Base-by-base conservation (phyloP, 495 filamentous ascomycete genomes). In the Margaritispora aquatica region DNA sequence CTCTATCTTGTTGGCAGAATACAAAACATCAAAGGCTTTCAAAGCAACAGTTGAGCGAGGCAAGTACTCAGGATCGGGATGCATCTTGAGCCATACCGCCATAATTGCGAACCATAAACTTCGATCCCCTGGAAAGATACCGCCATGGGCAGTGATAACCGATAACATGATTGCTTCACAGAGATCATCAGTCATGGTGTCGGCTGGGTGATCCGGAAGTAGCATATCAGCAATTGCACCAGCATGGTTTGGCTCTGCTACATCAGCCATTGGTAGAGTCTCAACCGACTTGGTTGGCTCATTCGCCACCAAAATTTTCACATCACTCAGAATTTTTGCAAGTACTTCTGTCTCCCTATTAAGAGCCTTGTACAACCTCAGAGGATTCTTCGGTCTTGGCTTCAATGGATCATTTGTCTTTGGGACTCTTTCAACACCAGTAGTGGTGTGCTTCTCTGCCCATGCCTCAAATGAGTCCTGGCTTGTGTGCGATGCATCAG, bases 51-150 rank as follows among this genome's bases (percentile, higher is more conserved):
- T 69, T 24, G 65, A 63, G 24, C 70, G 68, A 8, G 71, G 74
- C 26, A 68, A 68, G 7, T 27, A 31, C 8, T 8, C n/a, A 78
- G 66, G 26, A 77, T 86, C 60, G 68, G 71, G 54, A 70, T 75
- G 71, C 80, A 83, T 71, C 58, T 84, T 84, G 24, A 76, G 70
- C 84, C 86, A 91, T 36, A 77, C 70, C 1, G 75, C 77, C 11
- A 77, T 70, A 61, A 91, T 84, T n/a, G 89, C 84, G 63, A 84
- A 81, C 71, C 84, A 88, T 2, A 97, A 73, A 49, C 88, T 84
- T 54, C 78, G 77, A n/a, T 85, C 82, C 23, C 85, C 83, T 11
- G 89, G 89, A 57, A 88, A 92, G 2, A 89, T 84, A 2, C 89
- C 89, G 34, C 77, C 74, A 61, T 87, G 88, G 48, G 77, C 80